A percentile compares a stretch with the other conserved stretches of the same genome.
Conservation (phyloP, 768 basidiomycete genomes). For the Leccinum uliginosum region DNA sequence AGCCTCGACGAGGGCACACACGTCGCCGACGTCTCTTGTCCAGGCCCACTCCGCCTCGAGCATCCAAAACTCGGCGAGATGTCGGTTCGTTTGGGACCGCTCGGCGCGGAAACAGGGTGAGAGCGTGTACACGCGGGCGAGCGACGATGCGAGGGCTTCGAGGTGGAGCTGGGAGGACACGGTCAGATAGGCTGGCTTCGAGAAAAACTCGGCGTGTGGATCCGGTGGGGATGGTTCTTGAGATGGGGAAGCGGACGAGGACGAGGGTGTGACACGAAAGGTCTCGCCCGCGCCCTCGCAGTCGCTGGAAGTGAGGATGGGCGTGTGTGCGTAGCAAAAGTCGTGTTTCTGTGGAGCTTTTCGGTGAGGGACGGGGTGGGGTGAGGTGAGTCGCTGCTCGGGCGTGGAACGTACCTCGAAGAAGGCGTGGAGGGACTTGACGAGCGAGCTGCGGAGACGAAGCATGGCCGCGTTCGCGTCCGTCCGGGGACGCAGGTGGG, state of each 20-base stretch:
- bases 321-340: slow-evolving; percentile 78
- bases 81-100: slow-evolving; percentile 79
- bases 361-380: background rate
- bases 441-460: slow-evolving; percentile 59
- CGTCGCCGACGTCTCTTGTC: slow-evolving; percentile 39
- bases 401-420: slow-evolving; percentile 58
- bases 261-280: slow-evolving; percentile 59
- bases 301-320: slow-evolving; percentile 85
- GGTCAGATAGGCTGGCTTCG: slow-evolving; percentile 74
- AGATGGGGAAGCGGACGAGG: slow-evolving; percentile 7
- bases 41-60: slow-evolving; percentile 92
- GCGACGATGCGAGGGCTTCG: slow-evolving; percentile 74
- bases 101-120: slow-evolving; percentile 96
- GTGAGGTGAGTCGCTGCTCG: background rate
- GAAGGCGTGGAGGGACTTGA: slow-evolving; percentile 55
- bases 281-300: slow-evolving; percentile 96
- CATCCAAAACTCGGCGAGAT: slow-evolving; percentile 99
- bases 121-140: slow-evolving; percentile 86
- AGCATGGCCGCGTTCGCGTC: slow-evolving; percentile 68
- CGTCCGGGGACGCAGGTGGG: slow-evolving; percentile 85
- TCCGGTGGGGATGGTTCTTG: slow-evolving; percentile 6
- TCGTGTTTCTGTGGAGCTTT: slow-evolving; percentile 53
- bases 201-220: slow-evolving; percentile 58
- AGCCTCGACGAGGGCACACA: slow-evolving; percentile 56
- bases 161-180: slow-evolving; percentile 97